Evolutionary conservation across 441 rosid genomes (phyloP), one percentile per base, ranked within the genome.

Genomic region (Populus tomentosa): DNA sequence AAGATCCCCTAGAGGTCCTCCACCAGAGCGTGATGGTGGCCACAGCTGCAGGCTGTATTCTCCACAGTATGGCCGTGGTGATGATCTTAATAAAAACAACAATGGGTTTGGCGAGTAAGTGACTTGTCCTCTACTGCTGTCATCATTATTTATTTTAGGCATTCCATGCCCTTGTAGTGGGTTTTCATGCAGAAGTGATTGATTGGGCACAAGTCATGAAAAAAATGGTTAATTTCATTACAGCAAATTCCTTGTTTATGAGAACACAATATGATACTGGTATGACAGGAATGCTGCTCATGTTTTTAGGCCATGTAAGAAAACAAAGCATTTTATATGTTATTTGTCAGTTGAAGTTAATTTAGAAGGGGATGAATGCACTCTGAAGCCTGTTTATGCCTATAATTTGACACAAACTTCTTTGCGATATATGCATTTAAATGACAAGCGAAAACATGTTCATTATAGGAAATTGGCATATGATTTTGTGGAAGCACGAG

Each of bases 1-100:
- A 40, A 81, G 90, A 68, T 93, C 96, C 64, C 93, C 95, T 21
- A 85, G 92, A 73, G 93, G 89, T 76, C 90, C 90, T 85, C 90
- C 94, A 56, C 85, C 82, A 42, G 98, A 88, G 42, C 84, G 87
- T 33, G 90, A 82, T 83, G 88, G 83, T 67, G 85, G 83, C 50
- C 86, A 78, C 77, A 76, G 71, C 69, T 86, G 82, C 74, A 88
- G 93, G 86, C 80, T 93, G n/a, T 90, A 88, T 75, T 91, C 98
- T 73, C 92, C 96, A 18, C 85, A 84, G 28, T 86, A 87, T 28
- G 30, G 30, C 30, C 30, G 3, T 28, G 30, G 30, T 28, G 30
- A 28, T 28, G 30, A 28, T 28, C 30, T 3, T 28, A 28, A 28
- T 28, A 28, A 28, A 28, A 28, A 28, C 30, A 28, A 28, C 30